A percentile compares a stretch with the other conserved stretches of the same genome.
phyloP scores from a whole-genome alignment of 495 filamentous ascomycete genomes.

The Penicillium riverlandense region DNA sequence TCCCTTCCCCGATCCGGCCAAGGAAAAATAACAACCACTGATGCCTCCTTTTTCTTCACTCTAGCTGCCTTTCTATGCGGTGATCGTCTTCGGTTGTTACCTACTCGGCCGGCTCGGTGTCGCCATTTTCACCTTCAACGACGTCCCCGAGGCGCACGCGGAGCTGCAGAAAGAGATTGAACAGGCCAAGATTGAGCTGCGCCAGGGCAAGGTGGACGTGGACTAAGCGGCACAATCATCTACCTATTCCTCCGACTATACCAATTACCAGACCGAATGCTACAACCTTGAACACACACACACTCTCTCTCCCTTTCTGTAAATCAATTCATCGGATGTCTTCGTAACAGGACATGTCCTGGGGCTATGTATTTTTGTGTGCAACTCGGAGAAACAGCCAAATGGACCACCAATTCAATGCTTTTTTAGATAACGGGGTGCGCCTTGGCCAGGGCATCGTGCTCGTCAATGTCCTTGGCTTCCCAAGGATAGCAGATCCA shows the following conservation, averaged over 20 bases:
- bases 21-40: not conserved
- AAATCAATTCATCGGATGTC: constrained; percentile 25
- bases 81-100: constrained; percentile 90
- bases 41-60: not conserved
- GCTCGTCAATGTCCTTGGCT: constrained; percentile 89
- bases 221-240: constrained; percentile 21
- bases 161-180: constrained; percentile 70
- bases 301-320: not conserved
- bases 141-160: constrained; percentile 84
- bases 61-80: constrained; percentile 84
- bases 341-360: constrained; percentile 17
- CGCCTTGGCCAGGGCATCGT: constrained; percentile 64
- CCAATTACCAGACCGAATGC: no score
- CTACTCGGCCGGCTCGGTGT: constrained; percentile 85
- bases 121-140: constrained; percentile 92
- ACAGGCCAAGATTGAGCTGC: constrained; percentile 43
- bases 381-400: not conserved
- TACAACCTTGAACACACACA: no score
- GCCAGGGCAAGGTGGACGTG: constrained; percentile 41
- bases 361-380: not conserved
- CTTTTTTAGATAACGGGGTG: constrained; percentile 30
- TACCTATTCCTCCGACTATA: no score
- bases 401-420: constrained; percentile 7
- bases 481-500: constrained; percentile 99
- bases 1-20: not conserved